Conservation (phyloP, 2,329 filamentous ascomycete genomes). For the Fusarium albosuccineum region DNA sequence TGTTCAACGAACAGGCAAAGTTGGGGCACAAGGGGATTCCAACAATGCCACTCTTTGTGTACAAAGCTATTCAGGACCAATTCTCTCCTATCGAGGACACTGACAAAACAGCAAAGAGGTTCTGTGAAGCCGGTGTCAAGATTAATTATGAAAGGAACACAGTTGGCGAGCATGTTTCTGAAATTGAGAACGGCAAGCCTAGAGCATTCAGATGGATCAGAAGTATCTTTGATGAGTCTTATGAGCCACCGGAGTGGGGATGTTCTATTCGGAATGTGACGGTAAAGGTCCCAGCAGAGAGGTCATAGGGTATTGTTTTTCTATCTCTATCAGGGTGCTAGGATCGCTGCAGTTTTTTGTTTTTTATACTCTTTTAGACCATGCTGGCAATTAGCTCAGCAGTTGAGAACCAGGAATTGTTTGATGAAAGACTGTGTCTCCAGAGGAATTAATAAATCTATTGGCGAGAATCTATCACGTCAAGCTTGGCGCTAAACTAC, state of each 20-base stretch:
- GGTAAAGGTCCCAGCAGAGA: neutral
- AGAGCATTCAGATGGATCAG: conserved; percentile 25
- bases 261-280: conserved; percentile 1
- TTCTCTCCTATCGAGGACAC: conserved; percentile 58
- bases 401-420: no score
- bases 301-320: neutral
- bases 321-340: neutral
- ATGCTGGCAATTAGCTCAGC: no score
- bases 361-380: no score
- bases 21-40: conserved; percentile 56
- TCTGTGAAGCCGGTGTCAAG: conserved; percentile 56
- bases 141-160: conserved; percentile 61
- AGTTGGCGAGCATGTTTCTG: conserved; percentile 55
- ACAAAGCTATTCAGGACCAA: conserved; percentile 63
- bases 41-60: conserved; percentile 62
- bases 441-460: no score
- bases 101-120: conserved; percentile 56
- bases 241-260: conserved; percentile 21
- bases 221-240: conserved; percentile 29
- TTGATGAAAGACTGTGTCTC: no score
- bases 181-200: conserved; percentile 37
- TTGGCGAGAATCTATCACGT: no score
- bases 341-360: no score
- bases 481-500: no score
- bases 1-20: conserved; percentile 48